Percentiles rank a stretch among this genome's conserved stretches.
These are phyloP conservation scores for Prunus mongolica DNA, from an alignment of 306 rosid genomes.

Conservation along the genomic window DNA sequence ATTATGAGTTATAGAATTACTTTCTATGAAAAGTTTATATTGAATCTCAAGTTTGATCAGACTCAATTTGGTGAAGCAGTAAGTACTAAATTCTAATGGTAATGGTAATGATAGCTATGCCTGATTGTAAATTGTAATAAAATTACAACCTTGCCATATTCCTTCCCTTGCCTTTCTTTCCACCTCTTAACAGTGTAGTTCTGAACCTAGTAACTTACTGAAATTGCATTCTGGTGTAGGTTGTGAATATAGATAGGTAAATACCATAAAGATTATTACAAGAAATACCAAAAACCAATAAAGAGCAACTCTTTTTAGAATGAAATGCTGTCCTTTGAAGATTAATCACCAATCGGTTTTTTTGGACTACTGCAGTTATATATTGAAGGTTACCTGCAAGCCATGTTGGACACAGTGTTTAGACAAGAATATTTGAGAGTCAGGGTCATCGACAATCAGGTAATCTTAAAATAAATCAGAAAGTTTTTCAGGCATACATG, in stretches of 20 bases:
- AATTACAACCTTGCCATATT: neutral
- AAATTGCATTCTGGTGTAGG: neutral
- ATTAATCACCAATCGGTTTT: constrained; percentile 4
- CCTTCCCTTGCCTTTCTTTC: neutral
- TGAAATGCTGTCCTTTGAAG: neutral
- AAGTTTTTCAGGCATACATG: constrained; percentile 6
- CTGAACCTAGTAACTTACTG: neutral
- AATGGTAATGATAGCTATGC: neutral
- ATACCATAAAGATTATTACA: neutral
- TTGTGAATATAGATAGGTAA: too few species aligned
- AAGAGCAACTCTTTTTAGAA: neutral
- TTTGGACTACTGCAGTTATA: constrained; percentile 66
- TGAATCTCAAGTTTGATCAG: neutral
- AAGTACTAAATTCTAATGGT: neutral
- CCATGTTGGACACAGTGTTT: constrained; percentile 86
- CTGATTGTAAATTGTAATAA: neutral
- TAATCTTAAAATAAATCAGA: constrained; percentile 22
- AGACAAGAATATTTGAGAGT: constrained; percentile 92
- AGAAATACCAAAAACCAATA: neutral
- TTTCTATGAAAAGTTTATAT: neutral
- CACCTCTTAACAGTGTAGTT: neutral
- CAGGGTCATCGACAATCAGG: constrained; percentile 84
- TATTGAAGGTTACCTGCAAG: constrained; percentile 97
- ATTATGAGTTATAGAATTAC: neutral
- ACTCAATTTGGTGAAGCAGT: constrained; percentile 7